phyloP scores from a whole-genome alignment of 129 eudicot genomes.

The Ambrosia artemisiifolia region DNA sequence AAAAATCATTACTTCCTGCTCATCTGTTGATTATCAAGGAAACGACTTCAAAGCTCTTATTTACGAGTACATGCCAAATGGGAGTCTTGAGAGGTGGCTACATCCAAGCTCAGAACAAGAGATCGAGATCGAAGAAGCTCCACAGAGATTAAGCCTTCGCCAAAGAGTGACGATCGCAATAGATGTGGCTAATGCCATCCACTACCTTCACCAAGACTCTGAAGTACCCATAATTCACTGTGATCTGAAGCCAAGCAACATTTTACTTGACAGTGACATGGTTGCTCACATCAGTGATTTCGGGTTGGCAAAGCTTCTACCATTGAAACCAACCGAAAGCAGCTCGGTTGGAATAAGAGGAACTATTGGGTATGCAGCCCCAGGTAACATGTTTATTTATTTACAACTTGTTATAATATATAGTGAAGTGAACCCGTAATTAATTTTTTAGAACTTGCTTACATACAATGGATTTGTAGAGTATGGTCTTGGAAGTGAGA shows the following conservation, averaged over 20 bases:
- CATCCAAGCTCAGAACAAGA: slow-evolving; percentile 27
- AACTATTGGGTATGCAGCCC: slow-evolving; percentile 41
- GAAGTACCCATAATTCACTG: slow-evolving; percentile 31
- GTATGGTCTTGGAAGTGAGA: slow-evolving; percentile 38
- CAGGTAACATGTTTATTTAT: slow-evolving; percentile 29
- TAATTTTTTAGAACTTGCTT: background rate
- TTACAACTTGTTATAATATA: too few species aligned
- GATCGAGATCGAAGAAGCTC: background rate
- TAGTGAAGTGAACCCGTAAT: background rate
- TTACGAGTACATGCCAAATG: slow-evolving; percentile 40
- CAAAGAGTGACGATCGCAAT: slow-evolving; percentile 29
- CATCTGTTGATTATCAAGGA: slow-evolving; percentile 36
- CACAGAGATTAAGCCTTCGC: slow-evolving; percentile 10
- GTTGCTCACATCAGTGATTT: slow-evolving; percentile 36
- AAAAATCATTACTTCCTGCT: slow-evolving; percentile 31
- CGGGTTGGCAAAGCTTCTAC: slow-evolving; percentile 37
- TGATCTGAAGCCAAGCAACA: slow-evolving; percentile 37
- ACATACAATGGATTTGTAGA: background rate
- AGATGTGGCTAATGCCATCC: slow-evolving; percentile 31
- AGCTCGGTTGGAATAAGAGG: slow-evolving; percentile 44
- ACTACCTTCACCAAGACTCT: slow-evolving; percentile 33
- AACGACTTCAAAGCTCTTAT: slow-evolving; percentile 39
- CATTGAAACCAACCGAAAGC: slow-evolving; percentile 30
- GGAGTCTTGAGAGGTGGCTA: slow-evolving; percentile 36
- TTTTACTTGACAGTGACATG: slow-evolving; percentile 37